A percentile compares a stretch with the other conserved stretches of the same genome.
phyloP scores from a whole-genome alignment of 2,329 filamentous ascomycete genomes.

The Fusarium globosum region DNA sequence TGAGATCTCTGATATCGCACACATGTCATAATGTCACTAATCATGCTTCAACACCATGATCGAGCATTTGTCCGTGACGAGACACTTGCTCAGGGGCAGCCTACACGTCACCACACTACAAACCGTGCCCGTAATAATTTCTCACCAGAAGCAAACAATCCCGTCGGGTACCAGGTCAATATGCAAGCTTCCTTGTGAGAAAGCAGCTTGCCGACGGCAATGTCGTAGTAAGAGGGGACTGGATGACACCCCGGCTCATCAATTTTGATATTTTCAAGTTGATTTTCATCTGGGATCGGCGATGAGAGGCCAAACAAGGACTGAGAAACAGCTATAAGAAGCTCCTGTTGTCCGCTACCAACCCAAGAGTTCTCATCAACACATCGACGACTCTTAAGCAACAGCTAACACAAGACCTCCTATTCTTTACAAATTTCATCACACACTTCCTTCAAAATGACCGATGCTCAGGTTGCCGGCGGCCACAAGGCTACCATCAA shows the following conservation, averaged over 20 bases:
- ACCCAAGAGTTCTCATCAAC: not conserved
- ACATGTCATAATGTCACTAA: not conserved
- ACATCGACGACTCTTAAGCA: not conserved
- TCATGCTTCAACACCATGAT: not conserved
- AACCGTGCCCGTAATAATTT: not conserved
- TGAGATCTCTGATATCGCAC: not conserved
- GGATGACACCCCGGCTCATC: conserved; percentile 3
- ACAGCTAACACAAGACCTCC: not conserved
- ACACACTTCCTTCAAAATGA: conserved; percentile 53
- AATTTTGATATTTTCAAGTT: conserved; percentile 11
- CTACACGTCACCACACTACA: conserved; percentile 25
- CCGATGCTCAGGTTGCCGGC: conserved; percentile 63
- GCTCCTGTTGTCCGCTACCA: not conserved
- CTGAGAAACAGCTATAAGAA: conserved; percentile 30
- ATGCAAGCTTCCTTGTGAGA: not conserved
- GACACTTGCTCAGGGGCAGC: not conserved
- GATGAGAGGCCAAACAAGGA: not conserved
- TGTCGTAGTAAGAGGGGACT: not conserved
- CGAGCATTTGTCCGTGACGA: not conserved
- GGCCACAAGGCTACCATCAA: conserved; percentile 70
- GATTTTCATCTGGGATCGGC: not conserved
- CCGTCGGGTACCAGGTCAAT: not conserved
- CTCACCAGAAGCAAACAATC: not conserved
- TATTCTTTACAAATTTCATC: not conserved
- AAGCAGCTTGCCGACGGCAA: conserved; percentile 4